Percentiles rank a stretch among this genome's conserved stretches.
phyloP scores from a whole-genome alignment of 2,329 filamentous ascomycete species.

The Venturia asperata region DNA sequence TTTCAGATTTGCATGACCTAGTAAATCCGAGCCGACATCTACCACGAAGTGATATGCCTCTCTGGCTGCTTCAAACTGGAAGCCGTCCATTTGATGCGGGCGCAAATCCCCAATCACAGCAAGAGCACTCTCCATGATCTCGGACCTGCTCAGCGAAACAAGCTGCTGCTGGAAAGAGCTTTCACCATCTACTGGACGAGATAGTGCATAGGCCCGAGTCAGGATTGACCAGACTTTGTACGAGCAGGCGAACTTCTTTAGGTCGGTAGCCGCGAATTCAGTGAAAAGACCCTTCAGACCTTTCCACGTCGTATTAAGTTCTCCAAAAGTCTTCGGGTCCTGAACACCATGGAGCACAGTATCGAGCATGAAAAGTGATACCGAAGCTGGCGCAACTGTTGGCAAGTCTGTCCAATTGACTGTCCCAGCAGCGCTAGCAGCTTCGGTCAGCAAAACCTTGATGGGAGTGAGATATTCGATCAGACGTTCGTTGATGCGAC shows the following conservation, averaged over 20 bases:
- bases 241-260: not conserved
- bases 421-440: not conserved
- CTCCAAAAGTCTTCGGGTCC: not conserved
- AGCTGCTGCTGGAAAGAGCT: constrained; percentile 5
- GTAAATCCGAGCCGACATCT: constrained; percentile 20
- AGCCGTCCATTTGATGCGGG: constrained; percentile 13
- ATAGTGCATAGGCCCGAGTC: constrained; percentile 7
- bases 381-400: constrained; percentile 15
- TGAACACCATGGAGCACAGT: constrained; percentile 10
- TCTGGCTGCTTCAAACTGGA: constrained; percentile 9
- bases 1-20: constrained; percentile 18
- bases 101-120: constrained; percentile 10
- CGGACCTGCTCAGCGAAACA: not conserved
- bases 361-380: constrained; percentile 14
- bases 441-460: not conserved
- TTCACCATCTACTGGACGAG: not conserved
- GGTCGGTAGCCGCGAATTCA: not conserved
- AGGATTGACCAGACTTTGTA: constrained; percentile 16
- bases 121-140: constrained; percentile 7
- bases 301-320: not conserved
- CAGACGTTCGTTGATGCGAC: constrained; percentile 12
- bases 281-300: constrained; percentile 3
- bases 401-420: constrained; percentile 6
- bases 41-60: constrained; percentile 21
- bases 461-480: constrained; percentile 13